Base-by-base conservation (phyloP, 2,329 filamentous ascomycete genomes). In the Curvularia sp. region DNA sequence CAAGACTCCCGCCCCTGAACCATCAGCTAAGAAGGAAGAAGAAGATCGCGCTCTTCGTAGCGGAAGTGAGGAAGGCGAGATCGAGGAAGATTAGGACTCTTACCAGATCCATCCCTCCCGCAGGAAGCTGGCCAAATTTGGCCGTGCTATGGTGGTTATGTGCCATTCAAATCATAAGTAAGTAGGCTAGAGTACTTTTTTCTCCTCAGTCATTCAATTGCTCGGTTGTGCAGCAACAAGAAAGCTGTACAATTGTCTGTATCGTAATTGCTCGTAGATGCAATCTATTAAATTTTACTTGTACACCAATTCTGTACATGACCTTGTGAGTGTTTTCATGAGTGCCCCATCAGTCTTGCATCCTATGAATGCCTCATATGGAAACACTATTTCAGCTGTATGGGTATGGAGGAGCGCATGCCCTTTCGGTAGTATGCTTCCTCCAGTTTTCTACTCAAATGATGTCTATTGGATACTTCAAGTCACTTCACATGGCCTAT, bases 61-160 rank as follows among this genome's bases (percentile, higher is more conserved):
- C 58, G 95, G 95, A 52, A 97, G 93, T 73, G 95, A 99, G 80
- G 95, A 99, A 79, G 95, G 95, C 51, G 95, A 99, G 81, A 98
- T 99, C 69, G 95, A 97, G 78, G 93, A 98, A 82, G 77, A 81
- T 58, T 81, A 80, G 66, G 52, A 53, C 48, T 59, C 49, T 57
- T 56, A 42, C 23, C 28, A 53, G 27, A 18, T 50, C 36, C 45
- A 50, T 30, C 49, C 19, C 49, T 57, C 50, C 27, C 50, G 50
- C n/a, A 45, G 49, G 49, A 42, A 27, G 30, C 39, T 39, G 50
- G 15, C 49, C 6, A 10, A 25, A 12, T 9, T 32, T 28, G 6
- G 19, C 21, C 50, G 27, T 21, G 15, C 5, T n/a, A 23, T 27
- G 47, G 3, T 47, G 38, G 36, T 32, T 50, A 25, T 45, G 12